These are phyloP conservation scores for Pseudoperonospora humuli DNA, from an alignment of 352 stramenopile species.

Conservation along the genomic window DNA sequence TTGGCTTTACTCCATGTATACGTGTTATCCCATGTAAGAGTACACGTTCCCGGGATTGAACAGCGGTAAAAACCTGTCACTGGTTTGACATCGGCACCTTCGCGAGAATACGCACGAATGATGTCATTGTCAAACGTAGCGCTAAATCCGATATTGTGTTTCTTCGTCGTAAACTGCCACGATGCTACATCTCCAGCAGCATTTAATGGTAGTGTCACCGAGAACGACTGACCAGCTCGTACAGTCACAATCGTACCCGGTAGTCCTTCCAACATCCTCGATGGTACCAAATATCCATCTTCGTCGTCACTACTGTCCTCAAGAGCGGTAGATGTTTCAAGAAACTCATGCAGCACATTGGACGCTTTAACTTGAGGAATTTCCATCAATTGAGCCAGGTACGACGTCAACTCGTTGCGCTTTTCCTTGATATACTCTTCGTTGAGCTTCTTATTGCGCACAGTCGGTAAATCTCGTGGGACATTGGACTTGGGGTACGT, in stretches of 20 bases:
- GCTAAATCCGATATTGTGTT: constrained; percentile 77
- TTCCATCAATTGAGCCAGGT: constrained; percentile 42
- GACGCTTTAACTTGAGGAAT: constrained; percentile 48
- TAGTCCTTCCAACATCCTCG: constrained; percentile 44
- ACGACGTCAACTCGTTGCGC: constrained; percentile 47
- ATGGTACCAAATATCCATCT: constrained; percentile 21
- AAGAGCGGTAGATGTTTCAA: constrained; percentile 39
- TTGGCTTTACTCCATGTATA: constrained; percentile 79
- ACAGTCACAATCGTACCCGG: constrained; percentile 62
- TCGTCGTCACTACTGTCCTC: constrained; percentile 56
- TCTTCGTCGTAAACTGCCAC: constrained; percentile 74
- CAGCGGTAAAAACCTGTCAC: constrained; percentile 63
- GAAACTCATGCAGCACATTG: constrained; percentile 49
- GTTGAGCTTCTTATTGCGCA: constrained; percentile 67
- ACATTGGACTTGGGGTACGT: constrained; percentile 69
- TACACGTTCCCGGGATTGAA: constrained; percentile 37
- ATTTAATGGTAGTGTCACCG: constrained; percentile 39
- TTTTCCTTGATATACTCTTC: constrained; percentile 77
- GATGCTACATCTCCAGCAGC: constrained; percentile 41
- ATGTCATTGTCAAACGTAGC: constrained; percentile 56
- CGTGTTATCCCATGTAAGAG: constrained; percentile 76
- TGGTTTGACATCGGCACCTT: constrained; percentile 51
- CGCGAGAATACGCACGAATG: constrained; percentile 56
- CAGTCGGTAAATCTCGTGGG: constrained; percentile 46
- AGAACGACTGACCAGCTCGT: constrained; percentile 60